Conservation (phyloP, 2,329 filamentous ascomycete genomes). For the Pseudogymnoascus sp. region DNA sequence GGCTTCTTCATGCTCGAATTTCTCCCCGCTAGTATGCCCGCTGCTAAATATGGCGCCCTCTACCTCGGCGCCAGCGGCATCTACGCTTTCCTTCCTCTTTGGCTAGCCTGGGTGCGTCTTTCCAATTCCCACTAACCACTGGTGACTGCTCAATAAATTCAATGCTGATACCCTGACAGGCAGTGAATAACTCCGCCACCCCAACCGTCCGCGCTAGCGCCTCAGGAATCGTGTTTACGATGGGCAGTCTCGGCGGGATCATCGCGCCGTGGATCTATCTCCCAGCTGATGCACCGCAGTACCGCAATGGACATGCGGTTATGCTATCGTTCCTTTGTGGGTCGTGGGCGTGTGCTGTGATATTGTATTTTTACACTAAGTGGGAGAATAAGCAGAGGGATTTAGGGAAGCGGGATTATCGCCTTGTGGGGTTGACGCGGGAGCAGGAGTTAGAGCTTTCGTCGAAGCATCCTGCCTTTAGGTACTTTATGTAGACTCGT, state of each 20-base stretch:
- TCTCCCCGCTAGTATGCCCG: neutral
- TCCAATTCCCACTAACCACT: neutral
- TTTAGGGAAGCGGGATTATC: constrained; percentile 1
- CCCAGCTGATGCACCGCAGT: neutral
- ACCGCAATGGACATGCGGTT: neutral
- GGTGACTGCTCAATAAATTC: neutral
- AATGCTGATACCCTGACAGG: neutral
- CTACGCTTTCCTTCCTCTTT: neutral
- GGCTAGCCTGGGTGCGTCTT: neutral
- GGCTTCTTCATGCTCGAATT: constrained; percentile 8
- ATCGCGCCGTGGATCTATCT: constrained; percentile 3
- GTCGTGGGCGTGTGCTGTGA: neutral
- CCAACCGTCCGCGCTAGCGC: constrained; percentile 1
- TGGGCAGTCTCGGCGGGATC: neutral
- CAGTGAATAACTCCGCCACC: neutral
- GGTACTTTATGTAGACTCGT: neutral
- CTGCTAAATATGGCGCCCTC: neutral
- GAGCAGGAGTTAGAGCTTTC: constrained; percentile 3
- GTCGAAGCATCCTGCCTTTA: constrained; percentile 3
- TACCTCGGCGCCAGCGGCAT: neutral
- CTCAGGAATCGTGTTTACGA: neutral
- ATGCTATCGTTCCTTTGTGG: constrained; percentile 5
- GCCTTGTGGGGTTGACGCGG: neutral
- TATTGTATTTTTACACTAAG: constrained; percentile 1
- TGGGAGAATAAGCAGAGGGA: constrained; percentile 1